Conservation (phyloP, 495 filamentous ascomycete species). For the Xylaria flabelliformis region DNA sequence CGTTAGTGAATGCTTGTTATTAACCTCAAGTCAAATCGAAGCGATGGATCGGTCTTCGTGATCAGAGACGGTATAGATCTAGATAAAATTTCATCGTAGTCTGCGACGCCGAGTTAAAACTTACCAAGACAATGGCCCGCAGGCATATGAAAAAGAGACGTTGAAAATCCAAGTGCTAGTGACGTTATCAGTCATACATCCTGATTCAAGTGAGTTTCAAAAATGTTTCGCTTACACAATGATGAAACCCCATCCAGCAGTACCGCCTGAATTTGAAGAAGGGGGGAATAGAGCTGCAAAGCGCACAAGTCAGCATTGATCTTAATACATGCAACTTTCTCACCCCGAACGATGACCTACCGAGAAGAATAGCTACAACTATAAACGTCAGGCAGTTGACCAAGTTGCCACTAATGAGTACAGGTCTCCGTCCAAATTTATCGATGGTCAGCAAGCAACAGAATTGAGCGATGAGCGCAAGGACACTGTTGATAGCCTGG, state of each 20-base stretch:
- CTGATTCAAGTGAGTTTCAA: not conserved
- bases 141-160: slow-evolving; percentile 69
- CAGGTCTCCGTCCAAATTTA: slow-evolving; percentile 67
- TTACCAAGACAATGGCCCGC: slow-evolving; percentile 61
- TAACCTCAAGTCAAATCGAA: not conserved
- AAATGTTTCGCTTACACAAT: slow-evolving; percentile 50
- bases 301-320: not conserved
- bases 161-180: slow-evolving; percentile 71
- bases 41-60: not conserved
- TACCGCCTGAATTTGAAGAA: slow-evolving; percentile 54
- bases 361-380: slow-evolving; percentile 30
- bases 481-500: slow-evolving; percentile 72
- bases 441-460: slow-evolving; percentile 73
- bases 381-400: slow-evolving; percentile 67
- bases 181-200: slow-evolving; percentile 16
- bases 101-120: not conserved
- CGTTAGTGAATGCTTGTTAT: slow-evolving; percentile 15
- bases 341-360: slow-evolving; percentile 9
- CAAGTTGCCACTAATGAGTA: slow-evolving; percentile 69
- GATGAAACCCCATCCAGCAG: slow-evolving; percentile 76
- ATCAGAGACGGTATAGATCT: not conserved
- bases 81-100: not conserved
- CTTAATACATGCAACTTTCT: not conserved
- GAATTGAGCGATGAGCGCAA: slow-evolving; percentile 69
- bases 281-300: slow-evolving; percentile 61